Conservation (phyloP, 495 filamentous ascomycete genomes). For the Aspergillus saccharolyticus region DNA sequence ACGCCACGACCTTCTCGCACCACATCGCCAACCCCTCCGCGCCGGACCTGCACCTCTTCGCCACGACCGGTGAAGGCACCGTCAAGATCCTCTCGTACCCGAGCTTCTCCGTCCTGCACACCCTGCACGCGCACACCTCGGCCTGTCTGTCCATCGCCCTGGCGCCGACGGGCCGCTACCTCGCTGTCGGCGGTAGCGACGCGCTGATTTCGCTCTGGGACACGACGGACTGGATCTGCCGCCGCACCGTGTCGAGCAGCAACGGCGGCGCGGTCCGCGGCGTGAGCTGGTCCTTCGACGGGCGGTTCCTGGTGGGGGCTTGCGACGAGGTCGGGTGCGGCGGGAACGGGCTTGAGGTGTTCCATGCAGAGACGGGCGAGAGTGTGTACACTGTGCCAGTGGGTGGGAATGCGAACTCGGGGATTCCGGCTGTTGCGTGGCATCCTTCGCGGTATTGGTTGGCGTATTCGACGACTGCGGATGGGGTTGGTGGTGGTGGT, state of each 20-base stretch:
- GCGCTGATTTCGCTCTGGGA: conserved; percentile 88
- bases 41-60: conserved; percentile 53
- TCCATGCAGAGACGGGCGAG: conserved; percentile 85
- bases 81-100: conserved; percentile 73
- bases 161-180: conserved; percentile 69
- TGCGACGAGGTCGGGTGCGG: conserved; percentile 62
- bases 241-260: conserved; percentile 64
- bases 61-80: conserved; percentile 77
- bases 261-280: conserved; percentile 76
- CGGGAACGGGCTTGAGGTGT: conserved; percentile 59
- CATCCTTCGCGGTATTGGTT: conserved; percentile 85
- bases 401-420: conserved; percentile 41
- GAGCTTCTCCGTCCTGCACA: conserved; percentile 47
- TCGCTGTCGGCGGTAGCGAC: conserved; percentile 87
- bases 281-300: conserved; percentile 88
- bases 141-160: conserved; percentile 66
- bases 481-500: conserved; percentile 68
- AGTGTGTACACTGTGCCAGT: conserved; percentile 75
- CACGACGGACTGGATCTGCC: conserved; percentile 85
- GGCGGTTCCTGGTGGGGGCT: conserved; percentile 78
- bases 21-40: conserved; percentile 34
- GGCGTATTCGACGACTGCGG: conserved; percentile 80
- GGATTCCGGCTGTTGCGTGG: conserved; percentile 71
- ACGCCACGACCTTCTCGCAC: conserved; percentile 79
- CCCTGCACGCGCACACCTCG: conserved; percentile 78